Percentiles rank a stretch among this genome's conserved stretches.
Conservation (phyloP, 257 asterid genomes). For the Solanum infundibuliforme region DNA sequence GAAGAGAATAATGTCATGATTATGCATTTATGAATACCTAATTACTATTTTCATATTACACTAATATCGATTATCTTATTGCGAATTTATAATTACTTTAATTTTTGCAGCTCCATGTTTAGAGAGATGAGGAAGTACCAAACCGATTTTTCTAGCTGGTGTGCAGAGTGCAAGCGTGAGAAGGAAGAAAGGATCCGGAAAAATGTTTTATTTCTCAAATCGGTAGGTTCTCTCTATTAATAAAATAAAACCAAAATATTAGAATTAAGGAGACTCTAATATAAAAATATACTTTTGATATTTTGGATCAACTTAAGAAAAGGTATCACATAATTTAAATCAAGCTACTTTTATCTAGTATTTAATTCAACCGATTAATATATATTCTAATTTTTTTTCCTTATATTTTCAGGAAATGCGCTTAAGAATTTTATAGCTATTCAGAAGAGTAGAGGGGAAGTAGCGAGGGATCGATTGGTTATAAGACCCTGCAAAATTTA, state of each 20-base stretch:
- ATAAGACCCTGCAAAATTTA: not conserved
- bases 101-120: constrained; percentile 38
- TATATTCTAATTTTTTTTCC: not conserved
- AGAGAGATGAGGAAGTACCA: constrained; percentile 59
- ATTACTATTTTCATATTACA: not conserved
- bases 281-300: not conserved
- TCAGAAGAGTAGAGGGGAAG: not conserved
- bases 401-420: not conserved
- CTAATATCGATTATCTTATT: not conserved
- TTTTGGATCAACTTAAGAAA: not conserved
- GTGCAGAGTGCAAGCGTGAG: constrained; percentile 53
- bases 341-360: not conserved
- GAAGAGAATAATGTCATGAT: too few species aligned
- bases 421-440: not conserved
- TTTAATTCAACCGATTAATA: not conserved
- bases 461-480: not conserved
- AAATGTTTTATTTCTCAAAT: not conserved
- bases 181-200: constrained; percentile 29
- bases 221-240: not conserved
- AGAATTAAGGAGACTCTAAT: not conserved
- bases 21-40: not conserved
- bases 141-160: constrained; percentile 63
- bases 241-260: not conserved
- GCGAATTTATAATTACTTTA: not conserved
- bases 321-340: not conserved